These are phyloP conservation scores for Cystobasidiaceae sp. DNA, from an alignment of 1,284 basidiomycete species.

Conservation along the genomic window DNA sequence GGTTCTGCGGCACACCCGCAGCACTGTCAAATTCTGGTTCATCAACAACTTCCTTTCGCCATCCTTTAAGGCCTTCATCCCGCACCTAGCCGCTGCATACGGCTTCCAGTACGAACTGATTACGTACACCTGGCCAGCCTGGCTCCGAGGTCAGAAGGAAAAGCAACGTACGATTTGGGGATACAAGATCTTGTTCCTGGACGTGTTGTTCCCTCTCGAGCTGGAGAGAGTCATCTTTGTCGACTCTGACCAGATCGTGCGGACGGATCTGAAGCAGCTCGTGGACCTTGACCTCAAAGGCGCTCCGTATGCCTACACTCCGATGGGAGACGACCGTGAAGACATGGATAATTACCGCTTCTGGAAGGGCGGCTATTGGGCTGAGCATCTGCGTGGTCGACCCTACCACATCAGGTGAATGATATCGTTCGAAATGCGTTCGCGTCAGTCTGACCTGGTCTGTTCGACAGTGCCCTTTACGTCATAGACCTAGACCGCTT, in stretches of 20 bases:
- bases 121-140: constrained; percentile 98
- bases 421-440: too few species aligned
- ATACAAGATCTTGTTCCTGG: constrained; percentile 99
- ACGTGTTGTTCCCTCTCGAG: constrained; percentile 96
- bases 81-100: constrained; percentile 81
- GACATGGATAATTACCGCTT: constrained; percentile 98
- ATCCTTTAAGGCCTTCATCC: constrained; percentile 90
- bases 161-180: constrained; percentile 99
- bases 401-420: constrained; percentile 82
- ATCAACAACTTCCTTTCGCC: constrained; percentile 99
- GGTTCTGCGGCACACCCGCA: constrained; percentile 86
- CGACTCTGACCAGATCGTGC: constrained; percentile 85
- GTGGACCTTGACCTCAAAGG: constrained; percentile 86
- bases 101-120: constrained; percentile 93
- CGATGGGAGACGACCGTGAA: constrained; percentile 89
- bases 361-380: constrained; percentile 80
- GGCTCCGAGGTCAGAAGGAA: constrained; percentile 92
- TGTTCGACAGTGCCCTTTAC: constrained; percentile 72
- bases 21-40: constrained; percentile 98
- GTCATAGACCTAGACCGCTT: constrained; percentile 94
- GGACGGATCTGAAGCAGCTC: constrained; percentile 88
- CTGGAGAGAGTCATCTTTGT: constrained; percentile 96
- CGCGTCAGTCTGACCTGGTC: constrained; percentile 19
- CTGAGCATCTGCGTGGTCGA: constrained; percentile 67
- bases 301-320: constrained; percentile 88